phyloP scores from a whole-genome alignment of 257 asterid species.

The Verbascum thapsus region DNA sequence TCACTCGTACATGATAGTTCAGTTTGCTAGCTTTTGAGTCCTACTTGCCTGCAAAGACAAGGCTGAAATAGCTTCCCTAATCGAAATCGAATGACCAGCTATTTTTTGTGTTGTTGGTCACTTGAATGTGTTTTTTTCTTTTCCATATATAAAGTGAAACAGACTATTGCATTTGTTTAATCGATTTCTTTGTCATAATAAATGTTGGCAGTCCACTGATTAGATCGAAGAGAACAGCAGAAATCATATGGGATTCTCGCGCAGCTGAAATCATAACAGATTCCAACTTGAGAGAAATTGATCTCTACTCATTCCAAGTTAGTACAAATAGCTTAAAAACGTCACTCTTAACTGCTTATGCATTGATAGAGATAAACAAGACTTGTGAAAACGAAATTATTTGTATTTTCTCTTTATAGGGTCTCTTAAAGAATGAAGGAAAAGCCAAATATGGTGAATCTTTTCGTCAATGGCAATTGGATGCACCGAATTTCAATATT shows the following conservation, averaged over 20 bases:
- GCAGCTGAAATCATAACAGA: constrained; percentile 77
- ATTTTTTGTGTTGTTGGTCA: neutral
- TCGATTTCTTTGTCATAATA: constrained; percentile 17
- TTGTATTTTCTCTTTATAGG: constrained; percentile 42
- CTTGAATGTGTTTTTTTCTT: constrained; percentile 1
- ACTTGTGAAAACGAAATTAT: constrained; percentile 1
- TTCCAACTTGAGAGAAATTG: constrained; percentile 80
- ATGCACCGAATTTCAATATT: constrained; percentile 78
- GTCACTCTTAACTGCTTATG: neutral
- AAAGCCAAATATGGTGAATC: constrained; percentile 80
- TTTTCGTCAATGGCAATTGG: constrained; percentile 86
- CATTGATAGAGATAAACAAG: neutral
- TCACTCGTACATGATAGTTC: neutral
- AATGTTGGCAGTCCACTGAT: constrained; percentile 68
- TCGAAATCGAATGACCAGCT: constrained; percentile 8
- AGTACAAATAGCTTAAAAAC: constrained; percentile 26
- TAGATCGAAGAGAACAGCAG: constrained; percentile 94
- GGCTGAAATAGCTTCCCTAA: neutral
- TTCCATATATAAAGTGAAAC: neutral
- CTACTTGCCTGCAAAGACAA: neutral
- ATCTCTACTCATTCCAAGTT: constrained; percentile 93
- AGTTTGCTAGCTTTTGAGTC: neutral
- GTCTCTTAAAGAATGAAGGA: constrained; percentile 88
- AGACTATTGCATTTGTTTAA: constrained; percentile 7
- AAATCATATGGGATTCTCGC: constrained; percentile 86